Base-by-base conservation (phyloP, 2,329 filamentous ascomycete species). In the Colletotrichum sojae region DNA sequence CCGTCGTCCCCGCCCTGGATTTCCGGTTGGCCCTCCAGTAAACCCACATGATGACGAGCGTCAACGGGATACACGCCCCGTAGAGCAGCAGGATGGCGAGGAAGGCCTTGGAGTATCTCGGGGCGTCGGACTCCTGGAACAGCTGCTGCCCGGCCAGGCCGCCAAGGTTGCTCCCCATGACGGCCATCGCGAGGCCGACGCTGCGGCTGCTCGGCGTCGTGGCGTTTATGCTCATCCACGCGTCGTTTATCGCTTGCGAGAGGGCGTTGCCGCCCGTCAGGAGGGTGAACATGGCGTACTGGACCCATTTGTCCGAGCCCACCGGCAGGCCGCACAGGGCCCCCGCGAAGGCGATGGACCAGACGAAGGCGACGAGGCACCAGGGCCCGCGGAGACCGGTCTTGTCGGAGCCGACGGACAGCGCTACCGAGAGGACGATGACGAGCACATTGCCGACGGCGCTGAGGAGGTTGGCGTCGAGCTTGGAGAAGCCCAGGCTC, bases 1-100 rank as follows among this genome's bases (percentile, higher is more conserved):
- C 46, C 18, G 13, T 16, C 0, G 31, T n/a, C 12, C 18, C 31
- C 5, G 8, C 48, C 18, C 49, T n/a, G 6, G 36, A 18, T 27
- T 48, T 75, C 56, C 66, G 74, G 2, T 77, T 77, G 25, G 66
- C 63, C 16, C 63, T 45, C 72, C 70, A 69, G 16, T 77, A 77
- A 2, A 73, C 51, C 43, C 69, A 71, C 70, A 75, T 75, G 0
- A 75, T 62, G 0, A 55, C n/a, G 20, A 67, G 12, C 5, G 70
- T 73, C 2, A 73, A 70, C 0, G 71, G 74, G 6, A 76, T 69
- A 3, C 67, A 58, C 2, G 70, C 65, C 1, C 61, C 64, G 13
- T 72, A 69, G 13, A 72, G 40, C 9, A 61, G 18, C 10, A 73
- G 39, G 6, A 73, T 61, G 8, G 61, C 71, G 2, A 67, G 12